These are phyloP conservation scores for Hippophae rhamnoides DNA, from an alignment of 306 rosid species.

Conservation along the genomic window DNA sequence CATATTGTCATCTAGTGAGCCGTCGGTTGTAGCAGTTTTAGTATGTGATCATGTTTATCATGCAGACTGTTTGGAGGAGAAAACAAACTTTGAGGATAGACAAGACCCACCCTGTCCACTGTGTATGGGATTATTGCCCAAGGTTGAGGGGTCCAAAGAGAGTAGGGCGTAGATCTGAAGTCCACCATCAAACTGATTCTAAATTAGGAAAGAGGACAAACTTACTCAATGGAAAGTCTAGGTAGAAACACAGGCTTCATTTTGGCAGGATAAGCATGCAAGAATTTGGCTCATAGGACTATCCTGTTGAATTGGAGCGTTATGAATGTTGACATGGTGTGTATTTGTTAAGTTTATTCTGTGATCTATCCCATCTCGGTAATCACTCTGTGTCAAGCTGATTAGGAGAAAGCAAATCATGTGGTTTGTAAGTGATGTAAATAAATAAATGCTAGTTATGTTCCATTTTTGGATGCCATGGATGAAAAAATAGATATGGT, in stretches of 20 bases:
- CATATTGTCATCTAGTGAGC: slow-evolving; percentile 42
- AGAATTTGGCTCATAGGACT: slow-evolving; percentile 1
- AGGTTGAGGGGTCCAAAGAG: slow-evolving; percentile 25
- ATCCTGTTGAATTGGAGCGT: neutral
- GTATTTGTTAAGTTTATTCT: slow-evolving; percentile 11
- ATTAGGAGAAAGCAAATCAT: slow-evolving; percentile 9
- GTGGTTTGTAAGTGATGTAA: neutral
- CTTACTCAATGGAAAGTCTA: slow-evolving; percentile 8
- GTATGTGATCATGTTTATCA: slow-evolving; percentile 87
- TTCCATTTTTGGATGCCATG: slow-evolving; percentile 2
- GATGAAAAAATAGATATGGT: too few relatives aligned
- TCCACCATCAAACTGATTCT: slow-evolving; percentile 12
- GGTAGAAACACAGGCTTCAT: slow-evolving; percentile 17
- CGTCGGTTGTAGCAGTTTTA: slow-evolving; percentile 65
- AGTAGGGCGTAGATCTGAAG: slow-evolving; percentile 12
- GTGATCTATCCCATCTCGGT: neutral
- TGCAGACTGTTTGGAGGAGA: slow-evolving; percentile 76
- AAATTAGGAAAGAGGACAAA: slow-evolving; percentile 14
- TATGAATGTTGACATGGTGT: slow-evolving; percentile 7
- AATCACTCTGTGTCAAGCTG: neutral
- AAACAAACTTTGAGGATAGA: slow-evolving; percentile 41
- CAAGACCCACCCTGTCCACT: slow-evolving; percentile 66
- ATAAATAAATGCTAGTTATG: slow-evolving; percentile 8
- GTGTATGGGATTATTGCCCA: slow-evolving; percentile 35
- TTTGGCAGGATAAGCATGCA: neutral